Percentiles rank a stretch among this genome's conserved stretches.
Conservation (phyloP, 73 alveolate species). For the Paramecium primaurelia region DNA sequence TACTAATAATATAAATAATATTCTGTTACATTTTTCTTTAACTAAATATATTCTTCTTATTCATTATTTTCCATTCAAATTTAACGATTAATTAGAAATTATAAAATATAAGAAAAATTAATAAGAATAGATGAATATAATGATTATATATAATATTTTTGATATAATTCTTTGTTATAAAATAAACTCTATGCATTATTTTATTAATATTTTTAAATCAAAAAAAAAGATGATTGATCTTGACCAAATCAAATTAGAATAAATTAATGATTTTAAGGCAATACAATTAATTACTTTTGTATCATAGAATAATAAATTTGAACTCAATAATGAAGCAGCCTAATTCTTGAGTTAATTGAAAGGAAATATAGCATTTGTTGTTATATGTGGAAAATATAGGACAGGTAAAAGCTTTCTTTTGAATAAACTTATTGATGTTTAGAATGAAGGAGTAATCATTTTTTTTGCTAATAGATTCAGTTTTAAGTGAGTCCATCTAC, state of each 20-base stretch:
- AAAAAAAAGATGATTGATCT: not conserved
- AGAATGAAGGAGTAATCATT: constrained; percentile 63
- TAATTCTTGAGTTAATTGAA: not conserved
- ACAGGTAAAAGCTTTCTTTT: constrained; percentile 93
- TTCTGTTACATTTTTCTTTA: not conserved
- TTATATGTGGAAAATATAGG: constrained; percentile 84
- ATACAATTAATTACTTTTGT: not conserved
- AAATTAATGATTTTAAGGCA: not conserved
- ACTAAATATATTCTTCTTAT: not conserved
- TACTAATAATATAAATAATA: not conserved
- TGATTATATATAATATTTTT: not conserved
- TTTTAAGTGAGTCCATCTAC: constrained; percentile 86
- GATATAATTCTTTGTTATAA: not conserved
- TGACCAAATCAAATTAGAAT: not conserved
- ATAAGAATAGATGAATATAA: not conserved
- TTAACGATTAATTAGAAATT: not conserved
- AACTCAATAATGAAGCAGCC: not conserved
- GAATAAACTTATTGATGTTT: constrained; percentile 82
- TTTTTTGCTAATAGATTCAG: not conserved
- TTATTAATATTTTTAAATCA: not conserved
- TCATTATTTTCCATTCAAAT: constrained; percentile 20
- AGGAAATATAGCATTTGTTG: not conserved
- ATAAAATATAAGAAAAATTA: not conserved
- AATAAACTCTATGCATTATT: not conserved
- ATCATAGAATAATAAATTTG: constrained; percentile 5